These are phyloP conservation scores for Aureobasidium sp. DNA, from an alignment of 2,329 filamentous ascomycete genomes.

Conservation along the genomic window DNA sequence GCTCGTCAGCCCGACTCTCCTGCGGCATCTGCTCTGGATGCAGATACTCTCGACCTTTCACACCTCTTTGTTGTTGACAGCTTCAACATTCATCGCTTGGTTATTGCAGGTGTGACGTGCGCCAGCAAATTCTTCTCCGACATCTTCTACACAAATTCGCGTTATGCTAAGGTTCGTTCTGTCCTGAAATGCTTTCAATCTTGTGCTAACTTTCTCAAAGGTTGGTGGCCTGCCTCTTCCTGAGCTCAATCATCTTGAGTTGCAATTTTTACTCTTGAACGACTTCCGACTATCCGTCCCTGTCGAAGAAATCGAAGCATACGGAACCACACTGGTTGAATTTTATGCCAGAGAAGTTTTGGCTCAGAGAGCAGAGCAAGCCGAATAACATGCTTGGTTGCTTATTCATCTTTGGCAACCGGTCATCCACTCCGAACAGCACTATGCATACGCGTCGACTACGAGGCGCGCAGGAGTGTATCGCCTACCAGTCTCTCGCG, in stretches of 20 bases:
- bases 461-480: neutral
- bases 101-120: constrained; percentile 95
- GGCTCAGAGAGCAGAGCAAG: constrained; percentile 42
- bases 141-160: constrained; percentile 97
- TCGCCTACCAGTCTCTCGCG: neutral
- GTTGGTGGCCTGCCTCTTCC: constrained; percentile 86
- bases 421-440: neutral
- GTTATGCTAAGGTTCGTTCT: constrained; percentile 85
- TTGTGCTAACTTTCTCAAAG: constrained; percentile 38
- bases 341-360: constrained; percentile 93
- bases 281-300: constrained; percentile 91
- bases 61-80: constrained; percentile 94
- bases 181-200: neutral
- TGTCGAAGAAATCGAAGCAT: constrained; percentile 91
- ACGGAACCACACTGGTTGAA: constrained; percentile 96
- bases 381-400: constrained; percentile 24
- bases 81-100: constrained; percentile 94
- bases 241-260: constrained; percentile 90
- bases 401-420: neutral
- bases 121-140: constrained; percentile 99
- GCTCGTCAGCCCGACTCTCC: constrained; percentile 23
- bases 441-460: neutral
- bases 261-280: constrained; percentile 91
- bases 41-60: constrained; percentile 43
- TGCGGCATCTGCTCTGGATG: constrained; percentile 17